Evolutionary conservation across 1,139 yeast genomes (phyloP), one percentile per base, ranked within the genome.

Genomic region (Lodderomyces pseudojiufengensis): DNA sequence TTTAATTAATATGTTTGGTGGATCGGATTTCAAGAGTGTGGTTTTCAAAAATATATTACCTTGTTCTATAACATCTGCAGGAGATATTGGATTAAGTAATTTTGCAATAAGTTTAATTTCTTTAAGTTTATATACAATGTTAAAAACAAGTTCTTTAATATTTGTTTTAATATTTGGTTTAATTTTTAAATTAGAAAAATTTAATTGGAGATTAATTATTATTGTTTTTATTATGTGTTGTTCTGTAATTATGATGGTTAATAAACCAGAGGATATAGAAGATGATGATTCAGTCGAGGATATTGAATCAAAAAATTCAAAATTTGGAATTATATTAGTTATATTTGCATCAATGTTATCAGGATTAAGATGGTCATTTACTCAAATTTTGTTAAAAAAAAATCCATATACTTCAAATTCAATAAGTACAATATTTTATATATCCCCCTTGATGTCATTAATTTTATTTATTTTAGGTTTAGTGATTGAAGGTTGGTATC

Each of bases 301-400:
- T 5, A 18, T 18, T 5, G 46, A 45, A 11, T 50, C 43, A 11
- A 55, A 50, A 14, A 35, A 47, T 39, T 52, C 47, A 27, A 46
- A 73, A 2, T 41, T 76, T 14, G 97, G 97, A 3, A 78, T 87
- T 27, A 42, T 78, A 8, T 63, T 88, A 32, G 97, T 90, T 1
- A 59, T 92, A 22, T 59, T 77, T 2, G 92, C 96, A 4, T 78
- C 95, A 4, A 72, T 84, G 55, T 73, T 87, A 61, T 83, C 95
- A 15, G 98, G 98, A 1, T 64, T 92, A 36, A 73, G 98, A 47
- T 92, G 98, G 98, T 90, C 95, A 1, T 76, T 88, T 47, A 88
- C 97, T 3, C 97, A 92, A 55, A 58, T 92, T 21, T 69, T 90
- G 12, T 64, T 92, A 39, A 80, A 78, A 47, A 26, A 41, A 15